These are phyloP conservation scores for Eimeria tenella DNA, from an alignment of 169 alveolate species.

Conservation along the genomic window DNA sequence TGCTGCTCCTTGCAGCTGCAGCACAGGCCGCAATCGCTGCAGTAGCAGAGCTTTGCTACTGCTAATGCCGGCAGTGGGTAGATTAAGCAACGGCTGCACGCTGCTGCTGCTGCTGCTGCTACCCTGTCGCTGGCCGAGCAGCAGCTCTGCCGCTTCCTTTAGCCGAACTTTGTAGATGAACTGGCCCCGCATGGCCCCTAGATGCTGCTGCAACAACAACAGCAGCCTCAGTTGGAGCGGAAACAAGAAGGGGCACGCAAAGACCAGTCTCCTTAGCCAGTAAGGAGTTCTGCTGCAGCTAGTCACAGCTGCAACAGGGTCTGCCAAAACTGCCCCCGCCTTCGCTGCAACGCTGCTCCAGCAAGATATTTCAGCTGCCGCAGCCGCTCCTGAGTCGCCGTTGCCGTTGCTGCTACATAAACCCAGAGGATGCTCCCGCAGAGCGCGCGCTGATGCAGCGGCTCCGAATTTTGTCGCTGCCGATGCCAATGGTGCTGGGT, in stretches of 20 bases:
- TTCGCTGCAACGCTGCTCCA: slow-evolving; percentile 58
- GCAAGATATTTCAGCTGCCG: slow-evolving; percentile 32
- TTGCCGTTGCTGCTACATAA: slow-evolving; percentile 38
- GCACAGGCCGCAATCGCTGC: slow-evolving; percentile 54
- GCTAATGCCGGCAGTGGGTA: slow-evolving; percentile 47
- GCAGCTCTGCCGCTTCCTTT: slow-evolving; percentile 57
- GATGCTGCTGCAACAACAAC: slow-evolving; percentile 72
- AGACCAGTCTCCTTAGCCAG: slow-evolving; percentile 70
- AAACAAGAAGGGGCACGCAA: slow-evolving; percentile 67
- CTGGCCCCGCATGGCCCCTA: slow-evolving; percentile 53
- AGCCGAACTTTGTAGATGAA: slow-evolving; percentile 41
- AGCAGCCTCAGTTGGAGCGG: slow-evolving; percentile 71
- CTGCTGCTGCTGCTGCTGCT: slow-evolving; percentile 41
- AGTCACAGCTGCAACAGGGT: slow-evolving; percentile 65
- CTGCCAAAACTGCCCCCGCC: slow-evolving; percentile 71
- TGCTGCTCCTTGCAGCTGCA: slow-evolving; percentile 67
- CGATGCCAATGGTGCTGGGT: slow-evolving; percentile 3
- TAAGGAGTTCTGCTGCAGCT: slow-evolving; percentile 55
- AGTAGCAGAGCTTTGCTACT: slow-evolving; percentile 42
- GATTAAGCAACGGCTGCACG: slow-evolving; percentile 8
- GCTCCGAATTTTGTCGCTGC: slow-evolving; percentile 32
- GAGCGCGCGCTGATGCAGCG: slow-evolving; percentile 40
- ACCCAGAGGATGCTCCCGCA: slow-evolving; percentile 50
- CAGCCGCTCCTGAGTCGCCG: slow-evolving; percentile 20
- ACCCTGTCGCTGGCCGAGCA: slow-evolving; percentile 49